These are phyloP conservation scores for Kwoniella shandongensis DNA, from an alignment of 768 basidiomycete genomes.

Conservation along the genomic window DNA sequence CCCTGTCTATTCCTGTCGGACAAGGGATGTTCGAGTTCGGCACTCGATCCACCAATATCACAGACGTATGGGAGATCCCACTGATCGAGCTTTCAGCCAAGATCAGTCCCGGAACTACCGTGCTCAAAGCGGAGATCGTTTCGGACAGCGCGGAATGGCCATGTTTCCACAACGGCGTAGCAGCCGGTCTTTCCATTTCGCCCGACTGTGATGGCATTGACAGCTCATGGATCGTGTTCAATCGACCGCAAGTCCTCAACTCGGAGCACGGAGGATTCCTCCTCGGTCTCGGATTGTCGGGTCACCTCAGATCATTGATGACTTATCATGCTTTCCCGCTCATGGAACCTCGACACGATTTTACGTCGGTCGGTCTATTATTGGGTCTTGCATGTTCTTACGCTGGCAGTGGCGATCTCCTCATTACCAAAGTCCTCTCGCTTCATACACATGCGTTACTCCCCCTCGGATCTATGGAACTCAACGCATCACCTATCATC, in stretches of 20 bases:
- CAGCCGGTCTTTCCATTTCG: constrained; percentile 80
- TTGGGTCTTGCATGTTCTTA: constrained; percentile 92
- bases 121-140: constrained; percentile 64
- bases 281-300: constrained; percentile 84
- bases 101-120: constrained; percentile 46
- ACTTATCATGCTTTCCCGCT: constrained; percentile 96
- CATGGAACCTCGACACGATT: constrained; percentile 91
- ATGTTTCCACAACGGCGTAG: constrained; percentile 97
- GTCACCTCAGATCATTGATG: constrained; percentile 82
- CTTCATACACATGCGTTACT: constrained; percentile 92
- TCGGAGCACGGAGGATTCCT: constrained; percentile 96
- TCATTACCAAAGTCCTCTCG: constrained; percentile 85
- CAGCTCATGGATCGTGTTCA: constrained; percentile 91
- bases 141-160: constrained; percentile 80
- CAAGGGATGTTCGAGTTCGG: constrained; percentile 90
- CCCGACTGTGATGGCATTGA: constrained; percentile 74
- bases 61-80: constrained; percentile 45
- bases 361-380: constrained; percentile 88
- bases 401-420: constrained; percentile 76
- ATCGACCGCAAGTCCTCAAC: constrained; percentile 84
- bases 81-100: constrained; percentile 53
- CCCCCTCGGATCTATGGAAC: constrained; percentile 78
- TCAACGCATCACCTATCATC: constrained; percentile 84
- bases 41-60: constrained; percentile 68
- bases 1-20: constrained; percentile 84